Percentiles rank a stretch among this genome's conserved stretches.
phyloP scores from a whole-genome alignment of 2,329 filamentous ascomycete genomes.

The Coniochaeta ligniaria region DNA sequence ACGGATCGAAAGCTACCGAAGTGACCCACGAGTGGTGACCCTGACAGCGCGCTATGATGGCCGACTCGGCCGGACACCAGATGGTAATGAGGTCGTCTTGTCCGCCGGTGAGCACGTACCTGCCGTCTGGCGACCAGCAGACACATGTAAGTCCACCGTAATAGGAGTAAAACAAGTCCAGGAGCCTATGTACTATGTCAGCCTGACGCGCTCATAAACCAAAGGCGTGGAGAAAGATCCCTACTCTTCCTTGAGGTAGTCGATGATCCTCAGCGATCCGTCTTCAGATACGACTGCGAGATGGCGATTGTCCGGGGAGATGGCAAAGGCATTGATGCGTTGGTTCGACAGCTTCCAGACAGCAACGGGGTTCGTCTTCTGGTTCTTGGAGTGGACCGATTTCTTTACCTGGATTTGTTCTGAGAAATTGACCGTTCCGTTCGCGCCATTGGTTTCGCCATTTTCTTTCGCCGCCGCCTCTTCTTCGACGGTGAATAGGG shows the following conservation, averaged over 20 bases:
- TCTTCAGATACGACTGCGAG: conserved; percentile 89
- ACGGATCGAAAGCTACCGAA: conserved; percentile 88
- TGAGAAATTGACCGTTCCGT: conserved; percentile 21
- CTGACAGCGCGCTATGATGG: conserved; percentile 84
- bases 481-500: conserved; percentile 67
- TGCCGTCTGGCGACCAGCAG: conserved; percentile 95
- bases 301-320: conserved; percentile 83
- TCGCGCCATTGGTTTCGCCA: conserved; percentile 25
- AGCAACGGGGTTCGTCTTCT: conserved; percentile 87
- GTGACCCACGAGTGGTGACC: conserved; percentile 96
- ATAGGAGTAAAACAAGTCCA: conserved; percentile 83
- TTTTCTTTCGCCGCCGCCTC: conserved; percentile 66
- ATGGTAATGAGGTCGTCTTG: conserved; percentile 96
- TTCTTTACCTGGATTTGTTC: conserved; percentile 68
- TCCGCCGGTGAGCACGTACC: conserved; percentile 90
- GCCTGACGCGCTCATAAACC: background rate
- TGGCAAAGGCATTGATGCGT: conserved; percentile 82
- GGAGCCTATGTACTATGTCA: conserved; percentile 46
- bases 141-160: conserved; percentile 91
- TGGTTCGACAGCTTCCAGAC: conserved; percentile 91
- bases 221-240: conserved; percentile 18
- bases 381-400: conserved; percentile 87
- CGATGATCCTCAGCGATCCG: conserved; percentile 80
- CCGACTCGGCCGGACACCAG: conserved; percentile 80
- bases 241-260: conserved; percentile 85